Evolutionary conservation across 2,329 filamentous ascomycete species (phyloP).

Genomic region (Tricladium varicosporioides): DNA sequence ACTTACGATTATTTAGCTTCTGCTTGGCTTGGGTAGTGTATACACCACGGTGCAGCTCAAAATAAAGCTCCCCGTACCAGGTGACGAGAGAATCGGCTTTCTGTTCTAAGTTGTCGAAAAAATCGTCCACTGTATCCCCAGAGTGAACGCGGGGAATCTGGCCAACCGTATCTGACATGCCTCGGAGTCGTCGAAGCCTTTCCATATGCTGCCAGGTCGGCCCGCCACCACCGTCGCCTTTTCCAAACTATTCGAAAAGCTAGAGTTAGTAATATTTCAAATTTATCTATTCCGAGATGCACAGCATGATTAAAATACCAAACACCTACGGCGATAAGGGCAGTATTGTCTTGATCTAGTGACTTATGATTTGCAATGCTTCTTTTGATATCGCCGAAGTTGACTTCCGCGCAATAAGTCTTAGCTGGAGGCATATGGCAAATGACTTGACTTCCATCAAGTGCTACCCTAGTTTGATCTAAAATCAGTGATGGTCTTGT

Average conservation of each 20-base stretch:
- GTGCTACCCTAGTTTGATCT: slow-evolving; percentile 53
- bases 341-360: slow-evolving; percentile 87
- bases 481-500: too few species aligned
- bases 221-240: slow-evolving; percentile 93
- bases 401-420: slow-evolving; percentile 90
- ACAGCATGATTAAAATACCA: too few species aligned
- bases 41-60: slow-evolving; percentile 93
- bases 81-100: slow-evolving; percentile 81
- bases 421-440: slow-evolving; percentile 97
- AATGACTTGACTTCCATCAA: slow-evolving; percentile 93
- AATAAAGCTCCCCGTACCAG: slow-evolving; percentile 98
- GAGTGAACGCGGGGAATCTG: slow-evolving; percentile 83
- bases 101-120: slow-evolving; percentile 82
- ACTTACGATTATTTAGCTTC: slow-evolving; percentile 87
- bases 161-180: slow-evolving; percentile 83
- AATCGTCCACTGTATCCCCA: slow-evolving; percentile 88
- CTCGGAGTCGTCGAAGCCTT: slow-evolving; percentile 89
- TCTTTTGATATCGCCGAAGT: slow-evolving; percentile 90
- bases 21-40: slow-evolving; percentile 98
- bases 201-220: slow-evolving; percentile 93
- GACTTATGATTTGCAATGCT: slow-evolving; percentile 93
- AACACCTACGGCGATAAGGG: slow-evolving; percentile 62
- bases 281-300: too few species aligned
- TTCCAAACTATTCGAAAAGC: slow-evolving; percentile 61
- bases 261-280: too few species aligned